Conservation (phyloP, 768 basidiomycete species). For the Amylocystis lapponica region DNA sequence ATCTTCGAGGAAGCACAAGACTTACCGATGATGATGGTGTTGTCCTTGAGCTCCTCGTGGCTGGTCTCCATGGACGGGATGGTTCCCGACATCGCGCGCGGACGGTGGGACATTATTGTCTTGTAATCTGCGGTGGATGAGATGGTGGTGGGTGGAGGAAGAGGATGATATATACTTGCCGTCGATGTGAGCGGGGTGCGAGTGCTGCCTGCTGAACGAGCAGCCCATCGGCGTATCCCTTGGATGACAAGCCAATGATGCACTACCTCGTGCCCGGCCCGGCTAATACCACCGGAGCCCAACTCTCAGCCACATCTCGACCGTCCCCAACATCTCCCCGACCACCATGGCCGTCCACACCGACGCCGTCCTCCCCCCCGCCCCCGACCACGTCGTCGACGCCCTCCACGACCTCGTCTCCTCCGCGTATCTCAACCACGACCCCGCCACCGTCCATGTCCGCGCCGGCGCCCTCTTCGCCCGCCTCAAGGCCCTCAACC, state of each 20-base stretch:
- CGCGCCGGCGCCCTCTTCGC: conserved; percentile 74
- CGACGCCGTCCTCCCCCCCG: conserved; percentile 23
- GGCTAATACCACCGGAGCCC: conserved; percentile 1
- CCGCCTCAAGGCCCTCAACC: conserved; percentile 74
- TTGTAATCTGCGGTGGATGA: conserved; percentile 2
- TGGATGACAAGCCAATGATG: conserved; percentile 11
- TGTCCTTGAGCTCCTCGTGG: conserved; percentile 71
- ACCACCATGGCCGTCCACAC: conserved; percentile 24
- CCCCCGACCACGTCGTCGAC: conserved; percentile 50
- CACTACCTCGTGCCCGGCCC: conserved; percentile 14
- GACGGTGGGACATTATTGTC: conserved; percentile 28
- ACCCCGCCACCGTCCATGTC: conserved; percentile 49
- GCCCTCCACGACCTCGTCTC: conserved; percentile 61
- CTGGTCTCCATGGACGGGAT: conserved; percentile 86
- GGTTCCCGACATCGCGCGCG: conserved; percentile 64
- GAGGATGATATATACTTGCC: conserved; percentile 2
- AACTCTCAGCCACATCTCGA: conserved; percentile 4
- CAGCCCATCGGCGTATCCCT: conserved; percentile 1
- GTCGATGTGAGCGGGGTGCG: conserved; percentile 1
- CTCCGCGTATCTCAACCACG: conserved; percentile 34
- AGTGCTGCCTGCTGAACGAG: conserved; percentile 15
- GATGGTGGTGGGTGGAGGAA: conserved; percentile 9
- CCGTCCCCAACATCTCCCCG: conserved; percentile 8
- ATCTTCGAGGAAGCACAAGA: conserved; percentile 13
- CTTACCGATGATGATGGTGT: conserved; percentile 85